Evolutionary conservation across 306 rosid genomes (phyloP), one percentile per base, ranked within the genome.

Genomic region (Cyclanthera cordifolia): DNA sequence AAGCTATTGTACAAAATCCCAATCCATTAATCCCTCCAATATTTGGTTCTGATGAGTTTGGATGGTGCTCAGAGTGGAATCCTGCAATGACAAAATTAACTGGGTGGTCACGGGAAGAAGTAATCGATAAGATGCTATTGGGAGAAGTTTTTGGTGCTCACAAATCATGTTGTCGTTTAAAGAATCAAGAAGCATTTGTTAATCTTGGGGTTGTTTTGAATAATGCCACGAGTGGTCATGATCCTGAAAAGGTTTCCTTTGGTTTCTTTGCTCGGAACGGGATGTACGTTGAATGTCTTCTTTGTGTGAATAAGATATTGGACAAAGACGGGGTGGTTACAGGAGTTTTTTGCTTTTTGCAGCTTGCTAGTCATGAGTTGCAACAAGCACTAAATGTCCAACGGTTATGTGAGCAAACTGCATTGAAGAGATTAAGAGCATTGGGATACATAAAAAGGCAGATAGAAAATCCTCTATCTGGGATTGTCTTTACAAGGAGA

Each of bases 51-150:
- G 98, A 89, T 80, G 94, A 87, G 85, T 93, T 93, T 73, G 96
- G 98, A 75, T 93, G 98, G 98, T 90, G 98, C 73, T 85, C 87
- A 43, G 98, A 93, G 78, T 89, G 98, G 98, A 93, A 93, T 74
- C 80, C 85, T 56, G 98, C 98, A 17, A 93, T 93, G 96, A 74
- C 83, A 9, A 86, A 83, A 76, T 50, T 89, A 74, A 93, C 94
- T 25, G 99, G 96, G 25, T 93, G 96, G 99, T 86, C 79, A 74
- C 82, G 99, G 16, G 94, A 85, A 74, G 91, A 90, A 63, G 88
- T 87, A 15, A 81, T 93, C 61, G 89, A 90, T 76, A 93, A 93
- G 78, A 90, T 90, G 96, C 95, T 93, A 73, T 70, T 90, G 75
- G 99, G 96, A 32, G 96, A 93, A 81, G 95, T 90, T 57, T 93